Conservation (phyloP, 176 grass and related monocot species). For the Hordeum marinum region DNA sequence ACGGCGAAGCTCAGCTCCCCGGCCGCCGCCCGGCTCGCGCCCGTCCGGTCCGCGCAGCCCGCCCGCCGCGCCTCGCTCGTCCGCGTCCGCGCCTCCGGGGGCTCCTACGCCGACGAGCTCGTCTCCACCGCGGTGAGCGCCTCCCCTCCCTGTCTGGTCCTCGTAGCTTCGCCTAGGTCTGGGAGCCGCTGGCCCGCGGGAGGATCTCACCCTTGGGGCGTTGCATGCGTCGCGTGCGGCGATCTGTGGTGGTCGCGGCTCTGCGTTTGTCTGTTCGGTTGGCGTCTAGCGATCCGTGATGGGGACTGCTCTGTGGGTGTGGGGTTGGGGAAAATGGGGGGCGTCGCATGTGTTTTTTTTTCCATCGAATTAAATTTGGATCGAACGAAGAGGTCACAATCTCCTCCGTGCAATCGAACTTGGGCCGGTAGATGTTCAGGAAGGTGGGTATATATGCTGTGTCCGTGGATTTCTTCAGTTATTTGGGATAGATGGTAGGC, state of each 20-base stretch:
- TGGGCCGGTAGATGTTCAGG: not conserved
- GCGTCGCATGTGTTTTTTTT: no score
- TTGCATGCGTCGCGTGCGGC: constrained; percentile 3
- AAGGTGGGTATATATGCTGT: not conserved
- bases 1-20: constrained; percentile 54
- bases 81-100: constrained; percentile 70
- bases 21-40: constrained; percentile 14
- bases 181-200: no score
- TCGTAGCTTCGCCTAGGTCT: not conserved
- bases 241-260: not conserved
- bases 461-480: not conserved
- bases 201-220: not conserved
- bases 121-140: constrained; percentile 83
- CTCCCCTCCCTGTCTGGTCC: not conserved
- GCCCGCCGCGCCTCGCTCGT: constrained; percentile 34
- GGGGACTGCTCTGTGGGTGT: constrained; percentile 2
- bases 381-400: not conserved
- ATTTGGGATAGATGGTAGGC: not conserved
- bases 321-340: not conserved
- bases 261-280: not conserved
- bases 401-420: not conserved
- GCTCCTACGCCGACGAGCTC: constrained; percentile 86
- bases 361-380: not conserved
- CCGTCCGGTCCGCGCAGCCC: constrained; percentile 20
- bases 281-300: constrained; percentile 28